phyloP scores from a whole-genome alignment of 2,329 filamentous ascomycete species.

The Epicoccum nigrum region DNA sequence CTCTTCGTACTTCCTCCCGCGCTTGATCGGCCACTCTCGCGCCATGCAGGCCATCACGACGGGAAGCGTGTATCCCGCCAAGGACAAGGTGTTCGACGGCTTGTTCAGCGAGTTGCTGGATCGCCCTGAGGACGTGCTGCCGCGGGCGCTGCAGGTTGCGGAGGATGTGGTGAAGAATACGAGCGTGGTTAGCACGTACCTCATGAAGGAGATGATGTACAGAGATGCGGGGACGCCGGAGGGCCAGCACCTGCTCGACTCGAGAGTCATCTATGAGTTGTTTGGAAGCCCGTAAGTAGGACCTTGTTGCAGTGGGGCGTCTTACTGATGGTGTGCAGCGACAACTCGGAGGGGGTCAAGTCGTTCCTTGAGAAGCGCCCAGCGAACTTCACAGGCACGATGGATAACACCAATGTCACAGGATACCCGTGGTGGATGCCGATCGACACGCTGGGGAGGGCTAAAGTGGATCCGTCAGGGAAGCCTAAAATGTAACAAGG shows the following conservation, averaged over 20 bases:
- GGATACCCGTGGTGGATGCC: conserved; percentile 73
- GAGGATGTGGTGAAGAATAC: conserved; percentile 70
- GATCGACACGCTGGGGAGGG: conserved; percentile 53
- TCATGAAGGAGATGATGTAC: conserved; percentile 77
- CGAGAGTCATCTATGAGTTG: conserved; percentile 65
- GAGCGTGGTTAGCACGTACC: conserved; percentile 65
- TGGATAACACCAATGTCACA: conserved; percentile 64
- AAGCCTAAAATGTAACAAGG: conserved; percentile 40
- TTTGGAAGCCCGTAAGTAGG: conserved; percentile 54
- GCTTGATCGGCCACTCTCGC: conserved; percentile 68
- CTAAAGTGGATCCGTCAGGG: conserved; percentile 43
- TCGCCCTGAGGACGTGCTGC: conserved; percentile 64
- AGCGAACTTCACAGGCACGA: conserved; percentile 65
- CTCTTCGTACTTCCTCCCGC: conserved; percentile 73
- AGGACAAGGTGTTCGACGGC: conserved; percentile 59
- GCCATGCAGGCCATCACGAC: conserved; percentile 72
- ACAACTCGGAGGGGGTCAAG: conserved; percentile 70
- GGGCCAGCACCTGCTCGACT: conserved; percentile 73
- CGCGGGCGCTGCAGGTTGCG: conserved; percentile 69
- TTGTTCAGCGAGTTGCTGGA: conserved; percentile 72
- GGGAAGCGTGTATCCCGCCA: conserved; percentile 63
- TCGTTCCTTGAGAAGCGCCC: conserved; percentile 74
- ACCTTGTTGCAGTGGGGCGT: background rate
- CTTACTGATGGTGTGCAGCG: conserved; percentile 47
- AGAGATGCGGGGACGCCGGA: conserved; percentile 65